Evolutionary conservation across 805 yeast species (phyloP), one percentile per base, ranked within the genome.

Genomic region (Brettanomyces nanus): DNA sequence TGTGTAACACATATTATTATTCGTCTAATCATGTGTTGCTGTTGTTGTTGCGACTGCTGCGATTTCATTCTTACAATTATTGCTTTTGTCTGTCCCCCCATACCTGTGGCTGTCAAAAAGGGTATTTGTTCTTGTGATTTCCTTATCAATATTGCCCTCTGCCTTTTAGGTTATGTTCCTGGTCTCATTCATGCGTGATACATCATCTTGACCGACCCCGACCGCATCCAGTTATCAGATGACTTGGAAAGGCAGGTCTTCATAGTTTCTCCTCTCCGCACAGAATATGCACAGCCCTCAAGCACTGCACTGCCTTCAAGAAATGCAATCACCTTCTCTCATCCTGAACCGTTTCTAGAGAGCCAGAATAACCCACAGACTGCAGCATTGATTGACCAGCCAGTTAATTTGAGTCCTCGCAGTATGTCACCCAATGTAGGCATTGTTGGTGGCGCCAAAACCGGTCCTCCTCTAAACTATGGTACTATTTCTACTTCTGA

Each of bases 1-100:
- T n/a, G n/a, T n/a, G n/a, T n/a, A n/a, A n/a, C n/a, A n/a, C n/a
- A n/a, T n/a, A n/a, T n/a, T n/a, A n/a, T n/a, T n/a, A n/a, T n/a
- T n/a, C n/a, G n/a, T n/a, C n/a, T n/a, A n/a, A n/a, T n/a, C n/a
- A n/a, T n/a, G n/a, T n/a, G n/a, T n/a, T n/a, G n/a, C n/a, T n/a
- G n/a, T n/a, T 55, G 61, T 37, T 53, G 47, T 36, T 54, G 59
- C 30, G 48, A 55, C 37, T 65, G 66, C 42, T 58, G 70, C 36
- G 94, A 84, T 54, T 76, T 83, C 57, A 55, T 82, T 14, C 67
- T 85, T 32, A 82, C 80, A 14, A 61, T 85, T 7, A 49, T 85
- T 35, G 84, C 92, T 2, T 70, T 84, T 35, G 56, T 85, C 48
- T 68, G 80, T 49, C 95, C 95, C 1, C 94, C 94, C 1, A 54